Conservation (phyloP, 441 rosid species). For the Bruguiera hainesii region DNA sequence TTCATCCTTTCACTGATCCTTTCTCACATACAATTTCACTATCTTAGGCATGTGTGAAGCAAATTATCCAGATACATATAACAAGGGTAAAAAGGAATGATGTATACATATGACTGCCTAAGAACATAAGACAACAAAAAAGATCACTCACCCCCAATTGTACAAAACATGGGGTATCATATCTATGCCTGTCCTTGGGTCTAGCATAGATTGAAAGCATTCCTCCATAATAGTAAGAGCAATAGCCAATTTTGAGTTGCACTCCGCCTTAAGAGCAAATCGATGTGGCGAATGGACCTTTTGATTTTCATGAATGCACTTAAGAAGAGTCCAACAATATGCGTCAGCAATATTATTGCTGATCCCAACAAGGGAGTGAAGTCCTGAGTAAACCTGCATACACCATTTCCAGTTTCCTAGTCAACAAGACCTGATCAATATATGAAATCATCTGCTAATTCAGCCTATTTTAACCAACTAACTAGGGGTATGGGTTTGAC, state of each 20-base stretch:
- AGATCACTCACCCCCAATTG: constrained; percentile 74
- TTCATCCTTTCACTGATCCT: background rate
- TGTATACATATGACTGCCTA: constrained; percentile 6
- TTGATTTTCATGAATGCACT: constrained; percentile 83
- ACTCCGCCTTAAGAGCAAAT: constrained; percentile 83
- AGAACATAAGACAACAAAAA: constrained; percentile 7
- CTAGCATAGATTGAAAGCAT: constrained; percentile 93
- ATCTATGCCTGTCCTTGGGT: constrained; percentile 91
- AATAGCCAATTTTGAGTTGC: constrained; percentile 93
- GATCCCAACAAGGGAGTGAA: constrained; percentile 72
- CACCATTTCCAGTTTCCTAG: constrained; percentile 20
- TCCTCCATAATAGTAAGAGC: constrained; percentile 95
- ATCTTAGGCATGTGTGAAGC: background rate
- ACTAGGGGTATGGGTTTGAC: background rate
- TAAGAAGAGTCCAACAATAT: constrained; percentile 83
- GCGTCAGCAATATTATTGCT: constrained; percentile 54
- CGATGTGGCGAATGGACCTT: constrained; percentile 70
- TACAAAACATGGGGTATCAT: constrained; percentile 93
- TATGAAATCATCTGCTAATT: background rate
- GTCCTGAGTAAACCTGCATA: constrained; percentile 71
- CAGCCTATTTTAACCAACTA: background rate
- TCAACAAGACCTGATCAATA: background rate
- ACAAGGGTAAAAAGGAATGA: background rate
- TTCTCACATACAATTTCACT: background rate
- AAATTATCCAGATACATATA: background rate